Base-by-base conservation (phyloP, 495 filamentous ascomycete genomes). In the Hamigera avellanea region DNA sequence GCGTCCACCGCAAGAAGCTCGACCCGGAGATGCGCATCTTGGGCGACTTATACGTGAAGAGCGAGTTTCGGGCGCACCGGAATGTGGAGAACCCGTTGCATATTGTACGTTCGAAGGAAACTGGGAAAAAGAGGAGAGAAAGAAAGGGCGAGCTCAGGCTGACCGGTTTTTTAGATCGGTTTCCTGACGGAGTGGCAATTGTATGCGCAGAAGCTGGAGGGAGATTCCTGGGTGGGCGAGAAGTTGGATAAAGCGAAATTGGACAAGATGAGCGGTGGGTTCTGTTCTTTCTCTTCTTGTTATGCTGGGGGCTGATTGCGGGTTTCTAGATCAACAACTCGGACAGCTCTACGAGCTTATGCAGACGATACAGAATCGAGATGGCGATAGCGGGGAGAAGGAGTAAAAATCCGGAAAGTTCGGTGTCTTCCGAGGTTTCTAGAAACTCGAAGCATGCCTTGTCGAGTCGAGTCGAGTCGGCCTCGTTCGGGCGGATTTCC, bases 161-260 rank as follows among this genome's bases (percentile, higher is more conserved):
- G 33, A 49, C 41, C 12, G 14, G 8, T 31, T 37, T 33, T 12
- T 6, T 37, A 93, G 87, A 81, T 95, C 44, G 91, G 91, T 2
- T 98, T 98, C 52, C 66, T 96, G 47, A 89, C 83, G 0, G 87
- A 95, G 59, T 98, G 91, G 91, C 91, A 96, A 53, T 56, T 82
- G 19, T 98, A 96, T 50, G 88, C 84, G 8, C 89, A 98, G 56
- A 73, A 80, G 45, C 51, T 99, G 13, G 91, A 96, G 47, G 86
- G 87, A 0, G 80, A 93, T 28, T 54, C 69, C 0, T 95, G 91
- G 88, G 59, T 61, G 25, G 87, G 77, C 0, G 85, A 79, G 39
- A 83, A 75, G 47, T 54, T 95, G 52, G 87, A 95, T 32, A 67
- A 69, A 38, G 64, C 57, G 8, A 91, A 88, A 61, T 57, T 94